These are phyloP conservation scores for Ceratonia siliqua DNA, from an alignment of 306 rosid genomes.

Conservation along the genomic window DNA sequence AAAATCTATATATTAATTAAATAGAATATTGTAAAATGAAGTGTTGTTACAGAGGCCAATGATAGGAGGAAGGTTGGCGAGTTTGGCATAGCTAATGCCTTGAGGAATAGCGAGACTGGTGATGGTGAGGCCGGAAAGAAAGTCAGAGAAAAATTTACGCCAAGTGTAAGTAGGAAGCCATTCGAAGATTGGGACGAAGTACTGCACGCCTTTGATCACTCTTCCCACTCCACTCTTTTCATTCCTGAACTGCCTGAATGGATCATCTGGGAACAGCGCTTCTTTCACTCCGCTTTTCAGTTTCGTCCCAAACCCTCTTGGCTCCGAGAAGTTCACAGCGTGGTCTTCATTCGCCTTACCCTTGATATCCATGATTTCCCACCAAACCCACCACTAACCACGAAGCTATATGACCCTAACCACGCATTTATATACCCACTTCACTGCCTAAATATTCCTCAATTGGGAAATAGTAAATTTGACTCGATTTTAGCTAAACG, in stretches of 20 bases:
- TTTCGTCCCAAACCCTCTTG: conserved; percentile 37
- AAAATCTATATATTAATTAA: too few relatives aligned
- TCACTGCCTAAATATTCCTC: too few relatives aligned
- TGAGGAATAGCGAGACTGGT: conserved; percentile 95
- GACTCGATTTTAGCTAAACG: too few relatives aligned
- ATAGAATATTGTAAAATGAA: background rate
- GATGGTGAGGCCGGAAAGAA: conserved; percentile 82
- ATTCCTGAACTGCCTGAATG: conserved; percentile 50
- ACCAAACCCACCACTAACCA: too few relatives aligned
- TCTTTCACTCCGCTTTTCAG: conserved; percentile 58
- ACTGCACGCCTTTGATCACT: conserved; percentile 44
- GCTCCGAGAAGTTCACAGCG: conserved; percentile 51
- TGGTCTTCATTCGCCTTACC: background rate
- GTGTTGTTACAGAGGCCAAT: conserved; percentile 70
- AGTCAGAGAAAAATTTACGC: conserved; percentile 44
- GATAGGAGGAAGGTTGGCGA: conserved; percentile 68
- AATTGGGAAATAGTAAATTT: too few relatives aligned
- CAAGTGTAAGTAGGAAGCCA: conserved; percentile 69
- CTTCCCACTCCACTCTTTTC: conserved; percentile 14
- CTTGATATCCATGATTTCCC: background rate
- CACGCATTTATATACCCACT: too few relatives aligned
- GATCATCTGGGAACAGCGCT: conserved; percentile 71
- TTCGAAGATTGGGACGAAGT: conserved; percentile 63
- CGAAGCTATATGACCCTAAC: too few relatives aligned
- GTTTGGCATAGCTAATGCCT: conserved; percentile 88